Base-by-base conservation (phyloP, 1,284 basidiomycete genomes). In the Fomitopsis schrenkii region DNA sequence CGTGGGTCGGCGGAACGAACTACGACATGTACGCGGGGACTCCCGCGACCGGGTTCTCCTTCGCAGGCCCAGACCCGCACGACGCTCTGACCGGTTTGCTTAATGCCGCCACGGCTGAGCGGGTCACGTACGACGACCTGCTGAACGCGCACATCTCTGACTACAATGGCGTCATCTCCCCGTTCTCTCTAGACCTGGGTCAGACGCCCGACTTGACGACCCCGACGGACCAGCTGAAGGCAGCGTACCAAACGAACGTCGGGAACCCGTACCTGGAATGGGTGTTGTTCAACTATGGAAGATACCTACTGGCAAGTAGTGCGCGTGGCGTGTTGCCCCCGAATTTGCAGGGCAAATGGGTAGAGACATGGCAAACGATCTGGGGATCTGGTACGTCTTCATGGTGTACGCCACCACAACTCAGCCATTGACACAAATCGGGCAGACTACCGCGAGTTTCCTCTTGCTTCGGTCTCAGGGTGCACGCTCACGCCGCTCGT, bases 271-370 rank as follows among this genome's bases (percentile, higher is more conserved):
- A 91, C 67, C 64, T 91, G 12, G 88, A 91, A 69, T 90, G 87
- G 88, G 59, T 91, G 36, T 59, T 85, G 58, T 91, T 91, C 72
- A 89, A 91, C 68, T 86, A 79, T 66, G 89, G 88, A n/a, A 75
- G 89, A 54, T 90, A 91, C 66, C 67, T 91, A 66, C 76, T 91
- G 15, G 75, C 79, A 22, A 80, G 80, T 59, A 88, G 87, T 64
- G 81, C 85, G 5, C 76, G 88, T 60, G 87, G 90, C 0, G 64
- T 64, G 2, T 74, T 91, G 30, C 89, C 90, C 1, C 83, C 87
- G 4, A 91, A 91, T 68, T 67, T 91, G 63, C 90, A 91, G 68
- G 90, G 89, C 0, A 86, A 85, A 68, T 91, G 89, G 90, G 86
- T 80, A 5, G 72, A 81, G 56, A 83, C 80, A 30, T 69, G 70